Percentiles rank a stretch among this genome's conserved stretches.
Evolutionary conservation across 2,329 filamentous ascomycete genomes (phyloP).

Genomic region (Paraconiothyrium sp.): DNA sequence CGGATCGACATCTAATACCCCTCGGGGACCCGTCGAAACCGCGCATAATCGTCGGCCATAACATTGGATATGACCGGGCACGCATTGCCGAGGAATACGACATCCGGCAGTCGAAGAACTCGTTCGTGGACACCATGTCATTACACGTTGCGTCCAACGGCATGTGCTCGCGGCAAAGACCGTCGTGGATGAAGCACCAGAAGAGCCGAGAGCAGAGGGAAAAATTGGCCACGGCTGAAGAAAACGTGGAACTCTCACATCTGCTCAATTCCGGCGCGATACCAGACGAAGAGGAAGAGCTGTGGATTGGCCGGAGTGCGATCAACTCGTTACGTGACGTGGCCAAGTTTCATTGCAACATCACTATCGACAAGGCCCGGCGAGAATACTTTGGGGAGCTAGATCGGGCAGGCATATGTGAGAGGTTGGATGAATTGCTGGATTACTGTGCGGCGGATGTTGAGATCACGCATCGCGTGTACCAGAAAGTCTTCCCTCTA

Average conservation of each 20-base stretch:
- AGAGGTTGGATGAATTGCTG: constrained; percentile 80
- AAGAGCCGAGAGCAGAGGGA: constrained; percentile 88
- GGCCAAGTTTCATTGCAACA: constrained; percentile 92
- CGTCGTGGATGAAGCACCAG: constrained; percentile 96
- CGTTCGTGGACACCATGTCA: constrained; percentile 97
- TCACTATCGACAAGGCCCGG: constrained; percentile 88
- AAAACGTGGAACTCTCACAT: constrained; percentile 74
- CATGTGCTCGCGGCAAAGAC: constrained; percentile 96
- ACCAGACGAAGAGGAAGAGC: constrained; percentile 86
- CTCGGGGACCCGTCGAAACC: constrained; percentile 78
- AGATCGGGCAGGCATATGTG: constrained; percentile 74
- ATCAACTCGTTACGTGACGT: constrained; percentile 95
- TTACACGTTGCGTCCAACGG: constrained; percentile 97
- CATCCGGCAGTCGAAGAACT: constrained; percentile 81
- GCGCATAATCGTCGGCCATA: constrained; percentile 89
- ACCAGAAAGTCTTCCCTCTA: constrained; percentile 88
- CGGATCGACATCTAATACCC: constrained; percentile 83
- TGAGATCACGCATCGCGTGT: constrained; percentile 91
- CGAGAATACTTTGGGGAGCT: constrained; percentile 88
- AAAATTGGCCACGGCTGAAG: constrained; percentile 75
- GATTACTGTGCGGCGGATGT: constrained; percentile 97
- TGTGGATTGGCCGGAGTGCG: constrained; percentile 95
- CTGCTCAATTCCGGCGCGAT: constrained; percentile 74
- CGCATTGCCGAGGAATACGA: constrained; percentile 90
- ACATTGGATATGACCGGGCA: constrained; percentile 93